Percentiles rank a stretch among this genome's conserved stretches.
These are phyloP conservation scores for Verticillium alfalfae DNA, from an alignment of 2,329 filamentous ascomycete genomes.

Conservation along the genomic window DNA sequence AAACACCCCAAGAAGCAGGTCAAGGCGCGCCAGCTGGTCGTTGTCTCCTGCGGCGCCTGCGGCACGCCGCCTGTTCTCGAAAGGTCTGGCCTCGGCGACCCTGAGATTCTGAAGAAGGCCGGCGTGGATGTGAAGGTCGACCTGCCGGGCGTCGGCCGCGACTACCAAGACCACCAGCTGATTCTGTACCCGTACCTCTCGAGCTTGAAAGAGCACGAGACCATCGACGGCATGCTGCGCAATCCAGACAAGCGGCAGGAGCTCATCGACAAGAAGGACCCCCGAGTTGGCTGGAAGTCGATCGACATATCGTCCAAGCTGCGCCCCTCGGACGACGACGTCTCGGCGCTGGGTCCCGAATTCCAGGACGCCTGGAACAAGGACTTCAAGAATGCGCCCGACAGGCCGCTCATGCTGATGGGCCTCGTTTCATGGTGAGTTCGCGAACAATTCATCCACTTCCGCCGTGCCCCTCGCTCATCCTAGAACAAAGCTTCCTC, in stretches of 20 bases:
- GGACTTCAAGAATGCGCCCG: conserved; percentile 33
- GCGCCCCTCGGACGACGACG: conserved; percentile 45
- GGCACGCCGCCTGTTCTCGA: conserved; percentile 42
- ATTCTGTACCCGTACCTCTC: conserved; percentile 44
- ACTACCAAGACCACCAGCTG: conserved; percentile 47
- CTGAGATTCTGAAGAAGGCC: conserved; percentile 14
- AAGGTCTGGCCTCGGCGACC: conserved; percentile 43
- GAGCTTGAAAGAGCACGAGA: conserved; percentile 36
- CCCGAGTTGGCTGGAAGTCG: conserved; percentile 47
- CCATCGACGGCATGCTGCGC: conserved; percentile 23
- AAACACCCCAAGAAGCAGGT: conserved; percentile 8
- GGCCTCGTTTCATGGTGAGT: conserved; percentile 14
- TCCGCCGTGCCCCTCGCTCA: neutral
- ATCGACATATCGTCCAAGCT: conserved; percentile 49
- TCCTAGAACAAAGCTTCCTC: conserved; percentile 11
- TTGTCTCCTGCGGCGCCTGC: conserved; percentile 33
- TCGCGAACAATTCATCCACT: too few species aligned
- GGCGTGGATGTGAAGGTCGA: conserved; percentile 13
- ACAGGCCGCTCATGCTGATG: conserved; percentile 17
- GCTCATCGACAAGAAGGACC: conserved; percentile 15
- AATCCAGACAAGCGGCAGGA: conserved; percentile 13
- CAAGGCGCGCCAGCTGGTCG: conserved; percentile 41
- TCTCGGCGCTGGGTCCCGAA: conserved; percentile 40
- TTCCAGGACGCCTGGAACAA: conserved; percentile 45
- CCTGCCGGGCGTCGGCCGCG: conserved; percentile 15